Evolutionary conservation across 1,139 yeast genomes (phyloP).

Genomic region (Hyphopichia khmerensis): DNA sequence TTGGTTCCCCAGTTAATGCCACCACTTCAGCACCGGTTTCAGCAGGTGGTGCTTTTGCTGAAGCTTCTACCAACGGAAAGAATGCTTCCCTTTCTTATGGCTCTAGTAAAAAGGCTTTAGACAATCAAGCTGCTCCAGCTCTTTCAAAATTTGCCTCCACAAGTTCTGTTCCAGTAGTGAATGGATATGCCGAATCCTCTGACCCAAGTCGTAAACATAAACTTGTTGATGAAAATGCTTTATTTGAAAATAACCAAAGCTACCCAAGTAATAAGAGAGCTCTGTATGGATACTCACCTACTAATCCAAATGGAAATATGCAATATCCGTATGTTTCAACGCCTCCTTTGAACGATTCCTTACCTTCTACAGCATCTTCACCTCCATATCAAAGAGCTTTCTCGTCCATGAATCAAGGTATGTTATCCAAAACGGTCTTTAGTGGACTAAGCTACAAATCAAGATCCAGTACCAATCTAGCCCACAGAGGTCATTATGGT

Average conservation of each 20-base stretch:
- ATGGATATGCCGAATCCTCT: neutral
- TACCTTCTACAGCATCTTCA: constrained; percentile 14
- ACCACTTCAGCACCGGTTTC: neutral
- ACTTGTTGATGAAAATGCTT: neutral
- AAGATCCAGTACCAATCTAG: constrained; percentile 9
- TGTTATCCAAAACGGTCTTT: constrained; percentile 8
- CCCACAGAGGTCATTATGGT: neutral
- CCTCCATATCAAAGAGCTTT: constrained; percentile 10
- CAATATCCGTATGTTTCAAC: constrained; percentile 1
- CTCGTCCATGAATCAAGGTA: constrained; percentile 2
- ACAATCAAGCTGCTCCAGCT: neutral
- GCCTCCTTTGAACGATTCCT: constrained; percentile 13
- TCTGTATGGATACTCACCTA: neutral
- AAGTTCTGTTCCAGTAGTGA: neutral
- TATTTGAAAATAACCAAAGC: neutral
- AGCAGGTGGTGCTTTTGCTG: neutral
- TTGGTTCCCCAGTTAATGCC: neutral
- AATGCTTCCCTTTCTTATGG: neutral
- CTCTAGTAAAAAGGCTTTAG: neutral
- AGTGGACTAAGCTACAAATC: constrained; percentile 14
- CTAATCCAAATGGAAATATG: neutral
- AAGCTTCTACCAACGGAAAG: neutral
- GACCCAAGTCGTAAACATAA: neutral
- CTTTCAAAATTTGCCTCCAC: constrained; percentile 1
- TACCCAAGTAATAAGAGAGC: neutral